Conservation (phyloP, 2,329 filamentous ascomycete genomes). For the Chrysosporium keratinophilum region DNA sequence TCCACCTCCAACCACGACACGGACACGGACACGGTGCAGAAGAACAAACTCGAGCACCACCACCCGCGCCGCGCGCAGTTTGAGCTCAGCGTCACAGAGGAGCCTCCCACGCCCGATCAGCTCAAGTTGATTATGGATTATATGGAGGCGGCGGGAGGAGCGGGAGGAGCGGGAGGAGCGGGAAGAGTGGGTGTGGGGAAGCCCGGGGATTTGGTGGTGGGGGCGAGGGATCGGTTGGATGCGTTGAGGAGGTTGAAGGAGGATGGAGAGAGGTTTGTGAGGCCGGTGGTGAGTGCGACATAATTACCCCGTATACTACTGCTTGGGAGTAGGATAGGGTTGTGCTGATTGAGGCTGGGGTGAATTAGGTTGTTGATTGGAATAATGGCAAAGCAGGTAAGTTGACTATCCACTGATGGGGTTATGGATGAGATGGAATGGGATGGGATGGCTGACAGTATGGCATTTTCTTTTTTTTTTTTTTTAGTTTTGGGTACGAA, state of each 20-base stretch:
- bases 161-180: constrained; percentile 48
- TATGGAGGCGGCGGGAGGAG: constrained; percentile 51
- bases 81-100: constrained; percentile 74
- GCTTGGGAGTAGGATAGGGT: no score
- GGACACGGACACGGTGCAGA: no score
- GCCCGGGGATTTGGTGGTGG: constrained; percentile 57
- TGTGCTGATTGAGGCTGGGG: constrained; percentile 8
- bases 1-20: constrained; percentile 56
- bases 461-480: constrained; percentile 4
- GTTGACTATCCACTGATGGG: constrained; percentile 17
- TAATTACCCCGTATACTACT: neutral
- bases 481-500: constrained; percentile 55
- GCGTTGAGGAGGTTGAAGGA: constrained; percentile 69
- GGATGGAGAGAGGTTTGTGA: constrained; percentile 54
- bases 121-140: constrained; percentile 77
- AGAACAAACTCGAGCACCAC: constrained; percentile 43
- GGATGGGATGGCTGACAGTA: neutral
- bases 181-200: constrained; percentile 60
- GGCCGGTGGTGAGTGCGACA: constrained; percentile 57
- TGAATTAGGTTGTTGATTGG: constrained; percentile 65
- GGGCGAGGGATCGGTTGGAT: constrained; percentile 63
- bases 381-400: constrained; percentile 69
- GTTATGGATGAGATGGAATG: neutral
- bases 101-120: constrained; percentile 69
- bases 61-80: constrained; percentile 58